Evolutionary conservation across 306 rosid genomes (phyloP), one percentile per base, ranked within the genome.

Genomic region (Rosa chinensis): DNA sequence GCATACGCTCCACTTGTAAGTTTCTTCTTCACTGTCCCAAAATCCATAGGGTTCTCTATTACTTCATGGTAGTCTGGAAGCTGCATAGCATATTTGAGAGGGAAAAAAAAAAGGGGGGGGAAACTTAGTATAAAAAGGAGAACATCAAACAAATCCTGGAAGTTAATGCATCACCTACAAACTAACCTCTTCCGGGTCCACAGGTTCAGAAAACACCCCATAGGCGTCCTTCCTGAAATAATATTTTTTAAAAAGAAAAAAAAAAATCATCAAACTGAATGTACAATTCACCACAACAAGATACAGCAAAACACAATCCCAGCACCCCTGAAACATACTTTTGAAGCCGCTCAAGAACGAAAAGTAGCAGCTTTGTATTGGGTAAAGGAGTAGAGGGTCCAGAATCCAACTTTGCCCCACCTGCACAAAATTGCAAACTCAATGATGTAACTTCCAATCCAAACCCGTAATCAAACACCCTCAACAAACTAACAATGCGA

Each of bases 41-140:
- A 90, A 83, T 90, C 94, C 94, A 90, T 90, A 21, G 94, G 92
- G 74, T 88, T 78, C 71, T 82, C 86, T 55, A 90, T 85, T 44
- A 90, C 85, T 68, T 90, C 94, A 63, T 81, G 88, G 77, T 90
- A 90, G 80, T 90, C 94, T 20, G 94, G 94, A 73, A 90, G 92
- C 94, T 90, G 83, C 87, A 68, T 70, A 58, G 11, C 56, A 21
- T 10, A 72, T 49, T 39, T 2, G 3, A 32, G 3, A 32, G 2
- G 2, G 0, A 32, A 32, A 32, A 32, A 32, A 73, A 14, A 76
- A 5, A 11, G 17, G 5, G 23, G 10, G 5, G 13, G 42, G 32
- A 66, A 73, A 44, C 8, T 20, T 11, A 48, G 43, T 42, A 74
- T 1, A 82, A 43, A 45, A 72, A n/a, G 12, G n/a, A 8, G 79